A percentile compares a stretch with the other conserved stretches of the same genome.
These are phyloP conservation scores for Globisporangium ultimum DNA, from an alignment of 352 stramenopile genomes.

Conservation along the genomic window DNA sequence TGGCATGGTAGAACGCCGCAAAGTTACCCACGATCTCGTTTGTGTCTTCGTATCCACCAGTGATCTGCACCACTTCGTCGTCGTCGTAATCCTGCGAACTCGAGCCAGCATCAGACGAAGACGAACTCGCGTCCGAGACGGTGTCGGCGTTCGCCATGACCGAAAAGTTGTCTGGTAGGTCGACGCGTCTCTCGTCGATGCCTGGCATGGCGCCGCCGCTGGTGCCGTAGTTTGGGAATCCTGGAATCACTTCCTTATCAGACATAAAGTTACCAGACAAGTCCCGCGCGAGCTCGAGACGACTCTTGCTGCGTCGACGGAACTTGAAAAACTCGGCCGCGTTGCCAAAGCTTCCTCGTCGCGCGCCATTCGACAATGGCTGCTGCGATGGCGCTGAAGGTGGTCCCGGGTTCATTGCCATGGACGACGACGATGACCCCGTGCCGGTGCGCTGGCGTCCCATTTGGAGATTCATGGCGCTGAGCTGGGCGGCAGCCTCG, in stretches of 20 bases:
- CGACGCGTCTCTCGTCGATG: conserved; percentile 61
- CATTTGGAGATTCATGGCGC: conserved; percentile 39
- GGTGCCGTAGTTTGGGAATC: conserved; percentile 56
- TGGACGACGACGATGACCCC: conserved; percentile 6
- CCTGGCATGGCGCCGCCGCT: conserved; percentile 56
- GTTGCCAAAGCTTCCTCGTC: conserved; percentile 80
- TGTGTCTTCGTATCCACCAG: conserved; percentile 57
- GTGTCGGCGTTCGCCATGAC: conserved; percentile 40
- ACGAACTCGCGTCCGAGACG: conserved; percentile 41
- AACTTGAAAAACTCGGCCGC: conserved; percentile 86
- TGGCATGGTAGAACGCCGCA: conserved; percentile 77
- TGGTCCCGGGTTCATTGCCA: conserved; percentile 18
- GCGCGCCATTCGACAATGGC: conserved; percentile 31
- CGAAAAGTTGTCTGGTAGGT: conserved; percentile 43
- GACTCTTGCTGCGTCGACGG: conserved; percentile 82
- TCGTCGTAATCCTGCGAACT: conserved; percentile 62
- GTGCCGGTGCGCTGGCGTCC: conserved; percentile 39
- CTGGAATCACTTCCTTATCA: conserved; percentile 34
- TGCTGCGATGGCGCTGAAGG: conserved; percentile 19
- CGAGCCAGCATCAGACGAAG: conserved; percentile 52
- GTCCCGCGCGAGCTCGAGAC: conserved; percentile 72
- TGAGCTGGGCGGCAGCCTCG: conserved; percentile 63
- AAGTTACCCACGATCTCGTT: conserved; percentile 67
- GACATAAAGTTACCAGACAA: conserved; percentile 41
- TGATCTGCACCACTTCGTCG: conserved; percentile 62